Evolutionary conservation across 306 rosid species (phyloP).

Genomic region (Cucurbita maxima): DNA sequence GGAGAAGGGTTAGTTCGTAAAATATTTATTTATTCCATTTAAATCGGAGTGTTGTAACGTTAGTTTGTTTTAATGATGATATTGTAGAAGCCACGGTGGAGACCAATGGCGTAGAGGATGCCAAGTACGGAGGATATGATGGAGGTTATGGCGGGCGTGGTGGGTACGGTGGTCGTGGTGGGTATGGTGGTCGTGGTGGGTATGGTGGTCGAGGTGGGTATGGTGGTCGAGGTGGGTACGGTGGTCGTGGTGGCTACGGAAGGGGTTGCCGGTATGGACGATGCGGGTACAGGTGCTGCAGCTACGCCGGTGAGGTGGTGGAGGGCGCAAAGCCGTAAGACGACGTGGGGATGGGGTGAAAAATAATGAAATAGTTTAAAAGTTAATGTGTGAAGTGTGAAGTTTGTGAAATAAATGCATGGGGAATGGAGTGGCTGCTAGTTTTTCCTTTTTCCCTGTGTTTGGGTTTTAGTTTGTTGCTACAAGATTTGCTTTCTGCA

Average conservation of each 20-base stretch:
- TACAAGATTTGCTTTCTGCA: neutral
- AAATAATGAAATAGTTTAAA: neutral
- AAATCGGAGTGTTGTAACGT: too few relatives aligned
- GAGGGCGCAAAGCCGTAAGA: neutral
- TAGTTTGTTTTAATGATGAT: neutral
- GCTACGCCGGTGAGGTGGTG: neutral
- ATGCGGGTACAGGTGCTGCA: conserved; percentile 35
- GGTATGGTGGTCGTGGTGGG: neutral
- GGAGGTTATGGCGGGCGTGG: neutral
- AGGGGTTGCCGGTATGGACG: conserved; percentile 31
- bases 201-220: neutral
- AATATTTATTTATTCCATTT: too few relatives aligned
- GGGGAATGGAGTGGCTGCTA: neutral
- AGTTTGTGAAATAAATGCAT: neutral
- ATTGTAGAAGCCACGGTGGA: neutral
- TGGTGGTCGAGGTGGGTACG: neutral
- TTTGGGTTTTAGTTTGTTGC: neutral
- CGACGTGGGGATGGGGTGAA: neutral
- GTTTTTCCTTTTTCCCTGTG: neutral
- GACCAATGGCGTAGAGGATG: neutral
- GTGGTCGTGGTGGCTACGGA: neutral
- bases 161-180: neutral
- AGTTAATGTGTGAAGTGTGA: neutral
- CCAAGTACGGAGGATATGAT: neutral
- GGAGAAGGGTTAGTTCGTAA: neutral